Percentiles rank a stretch among this genome's conserved stretches.
phyloP scores from a whole-genome alignment of 202 grass and related monocot species.

The Carex arenaria region DNA sequence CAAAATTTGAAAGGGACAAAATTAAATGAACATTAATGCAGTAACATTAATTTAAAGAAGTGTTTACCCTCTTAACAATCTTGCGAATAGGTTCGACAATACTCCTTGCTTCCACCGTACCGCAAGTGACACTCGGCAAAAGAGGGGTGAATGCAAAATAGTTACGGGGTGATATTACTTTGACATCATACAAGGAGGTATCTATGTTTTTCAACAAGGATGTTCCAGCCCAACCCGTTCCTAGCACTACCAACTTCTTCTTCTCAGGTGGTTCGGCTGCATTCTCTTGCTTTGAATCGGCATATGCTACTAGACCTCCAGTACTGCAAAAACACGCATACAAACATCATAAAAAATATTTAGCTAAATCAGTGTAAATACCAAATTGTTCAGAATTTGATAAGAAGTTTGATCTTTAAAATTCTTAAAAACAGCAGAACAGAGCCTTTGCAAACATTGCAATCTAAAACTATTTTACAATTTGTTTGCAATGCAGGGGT shows the following conservation, averaged over 20 bases:
- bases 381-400: background rate
- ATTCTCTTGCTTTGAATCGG: conserved; percentile 51
- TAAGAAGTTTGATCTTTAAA: background rate
- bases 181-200: conserved; percentile 71
- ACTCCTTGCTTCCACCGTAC: conserved; percentile 84
- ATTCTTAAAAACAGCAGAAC: background rate
- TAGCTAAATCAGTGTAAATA: background rate
- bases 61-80: conserved; percentile 74
- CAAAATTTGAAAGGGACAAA: background rate
- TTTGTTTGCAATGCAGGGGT: background rate
- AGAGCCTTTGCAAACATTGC: background rate
- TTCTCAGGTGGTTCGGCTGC: conserved; percentile 32
- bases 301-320: conserved; percentile 81
- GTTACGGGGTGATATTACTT: conserved; percentile 86
- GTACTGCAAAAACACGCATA: conserved; percentile 33
- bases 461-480: background rate
- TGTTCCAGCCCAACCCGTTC: conserved; percentile 91
- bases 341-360: background rate
- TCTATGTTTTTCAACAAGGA: conserved; percentile 79
- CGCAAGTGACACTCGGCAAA: conserved; percentile 86
- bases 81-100: conserved; percentile 76
- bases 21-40: background rate
- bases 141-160: conserved; percentile 95
- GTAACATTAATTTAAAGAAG: background rate
- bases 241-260: conserved; percentile 90